Evolutionary conservation across 768 basidiomycete species (phyloP), one percentile per base, ranked within the genome.

Genomic region (Fomitopsis serialis): DNA sequence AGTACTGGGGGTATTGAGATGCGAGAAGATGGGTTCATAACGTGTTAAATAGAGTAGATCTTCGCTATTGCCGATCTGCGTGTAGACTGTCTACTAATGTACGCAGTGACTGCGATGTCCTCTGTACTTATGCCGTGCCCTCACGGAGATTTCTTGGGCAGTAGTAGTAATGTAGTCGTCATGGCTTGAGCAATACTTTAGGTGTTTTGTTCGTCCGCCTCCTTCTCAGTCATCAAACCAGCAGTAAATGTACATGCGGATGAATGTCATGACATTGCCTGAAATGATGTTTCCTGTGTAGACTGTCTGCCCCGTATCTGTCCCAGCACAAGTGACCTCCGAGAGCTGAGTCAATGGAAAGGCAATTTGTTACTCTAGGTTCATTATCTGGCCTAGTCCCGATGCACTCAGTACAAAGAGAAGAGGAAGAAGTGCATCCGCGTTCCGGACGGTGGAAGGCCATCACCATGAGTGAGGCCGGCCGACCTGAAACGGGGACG

Each of bases 281-380:
- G 29, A 32, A 32, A 32, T 5, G 29, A 42, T 29, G 44, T 42
- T 13, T n/a, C n/a, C n/a, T 32, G 29, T 32, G 29, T 32, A 25
- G 43, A 17, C 56, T 78, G 72, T 77, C 19, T 57, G 74, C 89
- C 88, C 79, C 92, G 91, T 92, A 95, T 93, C 92, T 95, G 92
- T 95, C 92, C 81, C 85, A 87, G 75, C 75, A 72, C 74, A 73
- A 71, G 82, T 72, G 58, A 63, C 72, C 79, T 89, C 64, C 54
- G 69, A 71, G 73, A 80, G 72, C 82, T 83, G 83, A 88, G 91
- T 92, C 92, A 93, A 87, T 82, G 72, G 58, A 76, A 86, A 78
- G 89, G 84, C 73, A 75, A 11, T 11, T 19, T n/a, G 11, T 59
- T 80, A 53, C 69, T 87, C 24, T 88, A 61, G 87, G 85, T 86